phyloP scores from a whole-genome alignment of 164 flowering plant genomes.

The Stephania yunnanensis region DNA sequence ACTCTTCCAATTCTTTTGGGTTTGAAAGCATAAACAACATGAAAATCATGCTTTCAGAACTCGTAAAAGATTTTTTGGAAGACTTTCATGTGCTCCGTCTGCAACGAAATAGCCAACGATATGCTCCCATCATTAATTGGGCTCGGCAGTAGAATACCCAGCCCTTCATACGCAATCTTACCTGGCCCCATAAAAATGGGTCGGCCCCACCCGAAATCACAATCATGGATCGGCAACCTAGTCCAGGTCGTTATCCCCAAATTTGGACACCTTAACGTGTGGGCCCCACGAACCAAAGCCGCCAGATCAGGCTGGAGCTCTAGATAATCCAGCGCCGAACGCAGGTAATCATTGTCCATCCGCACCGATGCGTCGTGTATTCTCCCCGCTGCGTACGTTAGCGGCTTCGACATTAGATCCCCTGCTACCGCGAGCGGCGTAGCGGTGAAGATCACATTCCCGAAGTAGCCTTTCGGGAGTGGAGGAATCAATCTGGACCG shows the following conservation, averaged over 20 bases:
- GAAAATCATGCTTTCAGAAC: conserved; percentile 14
- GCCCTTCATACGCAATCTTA: conserved; percentile 44
- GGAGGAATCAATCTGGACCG: conserved; percentile 33
- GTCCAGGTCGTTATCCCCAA: conserved; percentile 46
- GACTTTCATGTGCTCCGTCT: conserved; percentile 37
- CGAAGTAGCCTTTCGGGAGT: conserved; percentile 46
- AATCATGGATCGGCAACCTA: conserved; percentile 24
- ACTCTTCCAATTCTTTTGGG: too few relatives aligned
- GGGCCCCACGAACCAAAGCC: conserved; percentile 47
- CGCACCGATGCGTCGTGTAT: conserved; percentile 40
- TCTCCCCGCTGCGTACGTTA: conserved; percentile 33
- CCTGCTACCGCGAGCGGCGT: conserved; percentile 41
- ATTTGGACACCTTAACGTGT: conserved; percentile 42
- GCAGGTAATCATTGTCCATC: conserved; percentile 55
- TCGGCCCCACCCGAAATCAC: conserved; percentile 56
- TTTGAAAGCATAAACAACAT: too few relatives aligned
- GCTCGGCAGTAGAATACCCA: conserved; percentile 44
- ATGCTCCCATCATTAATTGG: conserved; percentile 44
- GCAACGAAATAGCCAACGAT: conserved; percentile 43
- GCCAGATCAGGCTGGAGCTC: conserved; percentile 54
- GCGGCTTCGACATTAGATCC: conserved; percentile 31
- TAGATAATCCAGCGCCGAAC: conserved; percentile 62
- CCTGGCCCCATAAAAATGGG: conserved; percentile 59
- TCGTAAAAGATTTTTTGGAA: conserved; percentile 40
- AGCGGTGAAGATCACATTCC: conserved; percentile 43